A percentile compares a stretch with the other conserved stretches of the same genome.
Evolutionary conservation across 2,329 filamentous ascomycete genomes (phyloP).

Genomic region (Daldinia sp.): DNA sequence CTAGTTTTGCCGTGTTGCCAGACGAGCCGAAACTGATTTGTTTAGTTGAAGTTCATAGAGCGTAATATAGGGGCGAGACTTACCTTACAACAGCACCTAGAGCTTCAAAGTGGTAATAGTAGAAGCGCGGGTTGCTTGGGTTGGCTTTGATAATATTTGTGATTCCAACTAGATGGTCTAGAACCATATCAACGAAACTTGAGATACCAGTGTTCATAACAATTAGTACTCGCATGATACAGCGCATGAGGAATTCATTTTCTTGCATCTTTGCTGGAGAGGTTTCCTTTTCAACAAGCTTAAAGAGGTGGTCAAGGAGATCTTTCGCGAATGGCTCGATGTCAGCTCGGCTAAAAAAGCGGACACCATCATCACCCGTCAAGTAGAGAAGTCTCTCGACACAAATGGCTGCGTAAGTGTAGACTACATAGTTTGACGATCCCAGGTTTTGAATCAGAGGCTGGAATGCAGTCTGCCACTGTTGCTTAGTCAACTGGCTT

Average conservation of each 20-base stretch:
- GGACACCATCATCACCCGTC: conserved; percentile 75
- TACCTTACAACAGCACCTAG: conserved; percentile 85
- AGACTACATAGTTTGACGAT: conserved; percentile 92
- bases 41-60: conserved; percentile 8
- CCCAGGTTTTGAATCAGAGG: conserved; percentile 90
- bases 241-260: conserved; percentile 98
- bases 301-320: conserved; percentile 88
- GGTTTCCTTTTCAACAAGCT: conserved; percentile 83
- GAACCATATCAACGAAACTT: conserved; percentile 77
- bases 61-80: conserved; percentile 30
- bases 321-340: conserved; percentile 86
- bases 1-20: conserved; percentile 75
- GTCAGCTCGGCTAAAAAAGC: conserved; percentile 80
- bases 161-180: conserved; percentile 86
- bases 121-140: conserved; percentile 96
- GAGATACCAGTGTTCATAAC: conserved; percentile 86
- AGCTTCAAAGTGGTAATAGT: conserved; percentile 98
- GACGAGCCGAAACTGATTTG: conserved; percentile 66
- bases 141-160: conserved; percentile 93
- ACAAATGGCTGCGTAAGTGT: conserved; percentile 95
- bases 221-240: conserved; percentile 96
- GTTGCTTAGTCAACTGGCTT: conserved; percentile 88
- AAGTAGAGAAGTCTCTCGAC: conserved; percentile 93
- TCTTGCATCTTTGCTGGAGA: conserved; percentile 94
- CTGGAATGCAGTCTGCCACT: conserved; percentile 90